Evolutionary conservation across 192 early-diverging fungal species (phyloP).

Genomic region (Linnemannia zychae): DNA sequence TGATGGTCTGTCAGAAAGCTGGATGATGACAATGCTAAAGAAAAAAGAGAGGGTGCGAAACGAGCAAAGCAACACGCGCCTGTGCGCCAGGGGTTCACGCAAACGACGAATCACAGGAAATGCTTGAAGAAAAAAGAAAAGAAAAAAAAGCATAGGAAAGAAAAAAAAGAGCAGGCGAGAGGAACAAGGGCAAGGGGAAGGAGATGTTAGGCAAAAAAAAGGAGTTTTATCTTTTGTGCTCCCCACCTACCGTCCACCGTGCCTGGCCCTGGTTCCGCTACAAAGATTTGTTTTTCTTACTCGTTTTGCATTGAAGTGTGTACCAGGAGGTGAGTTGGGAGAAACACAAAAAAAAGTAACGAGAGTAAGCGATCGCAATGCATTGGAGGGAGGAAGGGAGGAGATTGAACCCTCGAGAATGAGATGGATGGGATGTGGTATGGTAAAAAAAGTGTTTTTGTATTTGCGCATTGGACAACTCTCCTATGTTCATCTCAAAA

Average conservation of each 20-base stretch:
- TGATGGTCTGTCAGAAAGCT: background rate
- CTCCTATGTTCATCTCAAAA: background rate
- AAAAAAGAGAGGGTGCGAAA: background rate
- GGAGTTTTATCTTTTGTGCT: background rate
- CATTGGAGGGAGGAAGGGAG: too few relatives aligned
- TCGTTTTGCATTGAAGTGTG: background rate
- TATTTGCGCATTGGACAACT: background rate
- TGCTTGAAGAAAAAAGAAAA: too few relatives aligned
- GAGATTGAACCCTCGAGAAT: too few relatives aligned
- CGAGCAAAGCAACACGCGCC: background rate
- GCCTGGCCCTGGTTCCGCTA: background rate
- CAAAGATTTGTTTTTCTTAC: background rate
- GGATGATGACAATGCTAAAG: background rate
- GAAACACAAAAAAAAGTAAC: background rate
- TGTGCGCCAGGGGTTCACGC: background rate
- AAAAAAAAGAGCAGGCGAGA: background rate
- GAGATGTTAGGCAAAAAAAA: background rate
- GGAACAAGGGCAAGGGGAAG: background rate
- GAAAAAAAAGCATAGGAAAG: background rate
- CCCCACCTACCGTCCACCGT: background rate
- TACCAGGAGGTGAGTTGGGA: background rate
- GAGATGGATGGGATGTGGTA: background rate
- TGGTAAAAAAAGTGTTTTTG: background rate
- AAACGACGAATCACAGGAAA: background rate
- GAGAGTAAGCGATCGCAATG: background rate